These are phyloP conservation scores for Septoria petroselini DNA, from an alignment of 2,329 filamentous ascomycete species.

Conservation along the genomic window DNA sequence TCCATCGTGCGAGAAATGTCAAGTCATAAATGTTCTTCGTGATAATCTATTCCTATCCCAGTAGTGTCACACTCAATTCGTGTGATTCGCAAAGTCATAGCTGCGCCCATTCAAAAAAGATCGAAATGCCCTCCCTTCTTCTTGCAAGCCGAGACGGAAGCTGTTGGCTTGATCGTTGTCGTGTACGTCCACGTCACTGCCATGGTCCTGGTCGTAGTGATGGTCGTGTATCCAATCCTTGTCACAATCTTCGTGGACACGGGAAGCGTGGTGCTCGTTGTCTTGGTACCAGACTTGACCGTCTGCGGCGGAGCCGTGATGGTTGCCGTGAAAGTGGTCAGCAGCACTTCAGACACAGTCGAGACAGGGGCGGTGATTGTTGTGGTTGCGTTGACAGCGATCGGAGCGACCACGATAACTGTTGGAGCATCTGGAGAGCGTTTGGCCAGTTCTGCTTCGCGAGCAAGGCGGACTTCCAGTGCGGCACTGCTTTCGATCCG, in stretches of 20 bases:
- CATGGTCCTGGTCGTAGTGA: conserved; percentile 15
- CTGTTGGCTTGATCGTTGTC: conserved; percentile 13
- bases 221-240: conserved; percentile 10
- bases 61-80: too few relatives aligned
- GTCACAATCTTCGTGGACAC: conserved; percentile 11
- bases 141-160: conserved; percentile 14
- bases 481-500: conserved; percentile 2
- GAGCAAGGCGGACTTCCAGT: conserved; percentile 5
- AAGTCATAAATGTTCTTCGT: not conserved
- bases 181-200: conserved; percentile 20
- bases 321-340: conserved; percentile 9
- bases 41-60: too few relatives aligned
- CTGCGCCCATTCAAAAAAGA: not conserved
- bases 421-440: conserved; percentile 40
- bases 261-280: conserved; percentile 9
- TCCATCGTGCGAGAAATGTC: too few relatives aligned
- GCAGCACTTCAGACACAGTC: conserved; percentile 5
- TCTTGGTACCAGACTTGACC: conserved; percentile 8
- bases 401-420: conserved; percentile 34
- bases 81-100: too few relatives aligned
- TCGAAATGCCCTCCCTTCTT: conserved; percentile 21
- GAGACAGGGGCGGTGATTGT: conserved; percentile 12
- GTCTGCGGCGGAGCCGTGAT: conserved; percentile 20
- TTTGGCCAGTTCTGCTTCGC: conserved; percentile 12
- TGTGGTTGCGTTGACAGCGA: conserved; percentile 28